Evolutionary conservation across 1,284 basidiomycete genomes (phyloP), one percentile per base, ranked within the genome.

Genomic region (Wolfiporia cocos): DNA sequence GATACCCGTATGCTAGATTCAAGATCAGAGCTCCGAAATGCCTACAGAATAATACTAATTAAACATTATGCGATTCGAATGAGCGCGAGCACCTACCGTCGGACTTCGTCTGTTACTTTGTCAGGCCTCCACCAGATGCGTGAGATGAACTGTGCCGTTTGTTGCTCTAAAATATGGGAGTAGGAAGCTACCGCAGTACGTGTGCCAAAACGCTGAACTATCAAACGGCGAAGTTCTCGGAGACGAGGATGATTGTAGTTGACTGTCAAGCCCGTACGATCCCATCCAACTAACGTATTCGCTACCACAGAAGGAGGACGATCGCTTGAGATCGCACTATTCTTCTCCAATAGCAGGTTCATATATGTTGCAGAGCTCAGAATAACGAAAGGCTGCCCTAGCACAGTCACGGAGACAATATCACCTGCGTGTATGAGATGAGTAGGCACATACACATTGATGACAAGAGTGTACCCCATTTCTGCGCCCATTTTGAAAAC

Each of bases 191-290:
- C 42, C 26, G 11, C 54, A 49, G 30, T 58, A 50, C 32, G 57
- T 1, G 65, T 61, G 1, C 67, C 67, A 33, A 71, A 66, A 42
- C 62, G 61, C 19, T 62, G 58, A 26, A 67, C 61, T 49, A 70
- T 68, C 17, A 49, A 43, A 21, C 50, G 46, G 3, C 69, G 57
- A 42, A 66, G 63, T 36, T 63, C 63, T 11, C 63, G 55, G 54
- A 64, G 68, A 2, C 56, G 57, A 3, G 59, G 54, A n/a, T n/a
- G n/a, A 4, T 63, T 62, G 41, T 67, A 68, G 29, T 37, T 55
- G 31, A 50, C 50, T 30, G 66, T 49, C 11, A 60, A 58, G 30
- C 68, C 54, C 1, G 59, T 50, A 34, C 60, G 52, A 24, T 56
- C 54, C 48, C 61, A 67, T 15, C 63, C 58, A 17, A 58, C 47